phyloP scores from a whole-genome alignment of 805 yeast species.

The Lipomyces chichibuensis region DNA sequence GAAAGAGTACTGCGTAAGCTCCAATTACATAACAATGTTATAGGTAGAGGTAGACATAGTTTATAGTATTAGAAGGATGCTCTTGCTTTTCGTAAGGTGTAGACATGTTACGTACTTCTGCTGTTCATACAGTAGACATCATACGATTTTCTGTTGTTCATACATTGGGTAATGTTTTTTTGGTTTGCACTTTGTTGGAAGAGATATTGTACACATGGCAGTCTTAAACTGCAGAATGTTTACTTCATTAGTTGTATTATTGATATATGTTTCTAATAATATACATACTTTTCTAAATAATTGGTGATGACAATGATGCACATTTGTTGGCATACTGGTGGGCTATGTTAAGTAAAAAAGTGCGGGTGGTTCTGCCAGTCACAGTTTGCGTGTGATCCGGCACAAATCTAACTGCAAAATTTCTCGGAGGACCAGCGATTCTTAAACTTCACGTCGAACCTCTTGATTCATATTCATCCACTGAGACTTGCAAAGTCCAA shows the following conservation, averaged over 20 bases:
- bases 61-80: not conserved
- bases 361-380: not conserved
- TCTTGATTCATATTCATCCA: not conserved
- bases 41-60: not conserved
- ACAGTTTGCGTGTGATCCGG: not conserved
- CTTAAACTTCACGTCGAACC: not conserved
- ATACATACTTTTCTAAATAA: not conserved
- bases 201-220: not conserved
- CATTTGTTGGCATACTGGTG: no score
- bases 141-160: not conserved
- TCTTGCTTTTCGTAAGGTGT: not conserved
- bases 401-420: not conserved
- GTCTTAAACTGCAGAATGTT: not conserved
- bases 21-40: not conserved
- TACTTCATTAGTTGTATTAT: not conserved
- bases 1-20: constrained; percentile 11
- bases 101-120: not conserved
- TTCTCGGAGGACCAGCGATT: not conserved
- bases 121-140: not conserved
- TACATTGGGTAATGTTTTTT: not conserved
- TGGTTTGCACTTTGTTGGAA: not conserved
- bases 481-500: not conserved
- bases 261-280: not conserved
- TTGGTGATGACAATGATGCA: no score
- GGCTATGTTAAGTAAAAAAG: no score